Evolutionary conservation across 2,329 filamentous ascomycete genomes (phyloP).

Genomic region (Chaetomiaceae sp.): DNA sequence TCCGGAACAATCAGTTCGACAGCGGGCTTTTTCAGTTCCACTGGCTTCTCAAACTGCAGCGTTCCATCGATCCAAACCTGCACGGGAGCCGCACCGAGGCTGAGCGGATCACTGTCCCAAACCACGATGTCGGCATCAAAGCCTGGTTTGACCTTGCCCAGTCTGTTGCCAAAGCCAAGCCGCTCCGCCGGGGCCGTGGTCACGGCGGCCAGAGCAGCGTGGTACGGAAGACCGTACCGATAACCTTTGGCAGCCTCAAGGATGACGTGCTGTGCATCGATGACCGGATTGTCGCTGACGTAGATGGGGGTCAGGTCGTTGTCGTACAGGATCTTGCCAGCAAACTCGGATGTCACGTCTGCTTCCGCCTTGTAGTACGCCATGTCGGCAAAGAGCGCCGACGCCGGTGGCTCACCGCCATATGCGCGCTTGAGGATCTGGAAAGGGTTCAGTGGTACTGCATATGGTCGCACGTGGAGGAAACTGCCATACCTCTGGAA

Average conservation of each 20-base stretch:
- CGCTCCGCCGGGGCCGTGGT: conserved; percentile 54
- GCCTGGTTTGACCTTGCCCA: conserved; percentile 56
- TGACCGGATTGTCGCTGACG: conserved; percentile 64
- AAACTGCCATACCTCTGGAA: conserved; percentile 48
- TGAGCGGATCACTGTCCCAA: conserved; percentile 58
- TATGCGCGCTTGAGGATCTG: conserved; percentile 51
- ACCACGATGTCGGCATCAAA: conserved; percentile 57
- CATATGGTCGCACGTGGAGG: background rate
- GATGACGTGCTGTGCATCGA: conserved; percentile 64
- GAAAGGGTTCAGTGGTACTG: background rate
- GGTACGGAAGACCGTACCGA: conserved; percentile 55
- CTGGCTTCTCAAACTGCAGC: conserved; percentile 48
- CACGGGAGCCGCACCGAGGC: conserved; percentile 51
- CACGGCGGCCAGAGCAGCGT: conserved; percentile 52
- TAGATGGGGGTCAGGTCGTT: conserved; percentile 60
- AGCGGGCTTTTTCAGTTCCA: conserved; percentile 48
- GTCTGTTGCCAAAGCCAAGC: conserved; percentile 49
- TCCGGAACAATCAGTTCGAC: conserved; percentile 35
- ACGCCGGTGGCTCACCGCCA: conserved; percentile 47
- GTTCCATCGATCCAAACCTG: conserved; percentile 60
- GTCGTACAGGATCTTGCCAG: conserved; percentile 60
- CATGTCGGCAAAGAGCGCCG: conserved; percentile 63
- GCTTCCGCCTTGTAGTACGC: conserved; percentile 68
- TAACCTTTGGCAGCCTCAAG: conserved; percentile 58
- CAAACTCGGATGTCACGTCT: conserved; percentile 58